Evolutionary conservation across 768 basidiomycete genomes (phyloP).

Genomic region (Steccherinum ochraceum): DNA sequence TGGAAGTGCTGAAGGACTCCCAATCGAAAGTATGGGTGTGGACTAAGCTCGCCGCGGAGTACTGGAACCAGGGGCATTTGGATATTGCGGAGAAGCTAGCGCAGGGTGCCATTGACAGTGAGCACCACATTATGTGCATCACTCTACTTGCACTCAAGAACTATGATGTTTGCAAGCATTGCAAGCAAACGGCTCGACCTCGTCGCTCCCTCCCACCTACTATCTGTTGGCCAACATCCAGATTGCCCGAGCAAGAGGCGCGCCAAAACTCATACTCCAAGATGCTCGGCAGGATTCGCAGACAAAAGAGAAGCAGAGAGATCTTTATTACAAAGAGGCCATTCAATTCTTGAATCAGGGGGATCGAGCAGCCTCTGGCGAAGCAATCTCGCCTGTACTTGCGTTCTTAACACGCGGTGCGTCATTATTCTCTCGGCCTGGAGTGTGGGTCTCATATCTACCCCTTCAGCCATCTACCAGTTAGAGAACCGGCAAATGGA

Average conservation of each 20-base stretch:
- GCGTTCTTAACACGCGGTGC: conserved; percentile 63
- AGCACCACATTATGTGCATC: conserved; percentile 24
- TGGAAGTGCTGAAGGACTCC: conserved; percentile 66
- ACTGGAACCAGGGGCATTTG: conserved; percentile 74
- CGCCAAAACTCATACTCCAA: conserved; percentile 72
- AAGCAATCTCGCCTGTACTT: conserved; percentile 48
- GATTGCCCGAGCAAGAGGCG: conserved; percentile 70
- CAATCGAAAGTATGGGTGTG: conserved; percentile 70
- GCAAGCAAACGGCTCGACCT: conserved; percentile 38
- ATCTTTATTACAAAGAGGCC: conserved; percentile 64
- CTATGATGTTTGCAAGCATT: conserved; percentile 50
- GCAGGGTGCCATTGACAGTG: conserved; percentile 58
- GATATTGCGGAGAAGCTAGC: conserved; percentile 76
- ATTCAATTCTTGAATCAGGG: conserved; percentile 58
- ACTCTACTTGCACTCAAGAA: too few relatives aligned
- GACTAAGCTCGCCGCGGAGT: conserved; percentile 82
- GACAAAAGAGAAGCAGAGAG: conserved; percentile 52
- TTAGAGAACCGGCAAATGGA: conserved; percentile 77
- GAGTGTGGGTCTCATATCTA: neutral
- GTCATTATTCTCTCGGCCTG: conserved; percentile 12
- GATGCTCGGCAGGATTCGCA: conserved; percentile 72
- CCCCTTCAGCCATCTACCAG: conserved; percentile 64
- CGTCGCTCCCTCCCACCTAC: conserved; percentile 65
- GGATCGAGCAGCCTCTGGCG: conserved; percentile 53
- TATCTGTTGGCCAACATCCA: conserved; percentile 82